Base-by-base conservation (phyloP, 202 grass and related monocot species). In the Bolboschoenoplectus hybrid region DNA sequence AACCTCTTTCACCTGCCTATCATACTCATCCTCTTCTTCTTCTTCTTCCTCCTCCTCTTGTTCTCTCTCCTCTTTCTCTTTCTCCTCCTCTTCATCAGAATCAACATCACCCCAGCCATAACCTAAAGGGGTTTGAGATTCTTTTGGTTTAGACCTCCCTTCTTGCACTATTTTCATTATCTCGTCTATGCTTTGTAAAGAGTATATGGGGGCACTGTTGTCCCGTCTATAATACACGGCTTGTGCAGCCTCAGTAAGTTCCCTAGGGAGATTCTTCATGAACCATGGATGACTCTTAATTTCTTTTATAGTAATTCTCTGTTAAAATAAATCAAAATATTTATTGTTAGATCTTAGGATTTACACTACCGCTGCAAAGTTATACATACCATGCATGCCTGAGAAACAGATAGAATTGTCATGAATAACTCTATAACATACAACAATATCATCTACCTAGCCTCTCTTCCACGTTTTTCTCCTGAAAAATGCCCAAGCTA, bases 241-340 rank as follows among this genome's bases (percentile, higher is more conserved):
- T 61, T 97, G 93, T 16, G 88, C 91, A 0, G 85, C 55, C 58
- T 95, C 93, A 0, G 91, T 98, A 34, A 98, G 91, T 89, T 98
- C 96, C 62, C 91, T 92, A 2, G 96, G 96, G 46, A 98, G 83
- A 85, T 95, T 98, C 87, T 92, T 98, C 86, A 95, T 40, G 89
- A 98, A 95, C 96, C 96, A 98, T 66, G 96, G 93, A 74, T 98
- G 96, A 61, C 69, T 98, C 86, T 93, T 98, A 88, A 98, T 98
- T 85, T 98, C 95, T 71, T 63, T 91, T 92, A 98, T 95, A 32
- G 96, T 98, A 76, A 94, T 94, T 84, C 96, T 98, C 96, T 98
- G 87, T 53, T 70, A 41, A 26, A 51, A 87, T 44, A 62, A 74
- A 89, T 81, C 69, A 63, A 81, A 67, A 57, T 79, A 64, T 38